Evolutionary conservation across 805 yeast genomes (phyloP), one percentile per base, ranked within the genome.

Genomic region (Citeromyces nyonsensis): DNA sequence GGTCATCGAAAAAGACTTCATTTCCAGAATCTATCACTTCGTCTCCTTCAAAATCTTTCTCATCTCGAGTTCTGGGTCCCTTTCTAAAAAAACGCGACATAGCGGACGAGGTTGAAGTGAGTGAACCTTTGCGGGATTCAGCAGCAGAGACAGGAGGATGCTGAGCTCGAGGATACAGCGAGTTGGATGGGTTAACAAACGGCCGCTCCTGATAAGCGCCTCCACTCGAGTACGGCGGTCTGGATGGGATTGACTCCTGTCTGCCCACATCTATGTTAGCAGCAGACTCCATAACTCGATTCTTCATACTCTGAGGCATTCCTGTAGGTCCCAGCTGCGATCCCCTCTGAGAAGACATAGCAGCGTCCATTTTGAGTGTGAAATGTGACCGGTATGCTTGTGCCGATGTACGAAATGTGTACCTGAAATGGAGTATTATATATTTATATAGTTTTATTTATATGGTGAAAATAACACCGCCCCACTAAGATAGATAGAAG

Each of bases 1-100:
- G 56, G 43, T 80, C 86, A 39, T 69, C 71, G 39, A 76, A 74
- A 0, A 83, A 67, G 39, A 77, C 59, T 8, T 55, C 61, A 15
- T 55, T 60, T 12, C 48, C 56, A 24, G 45, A 55, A 22, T 47
- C 54, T 4, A 35, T 40, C n/a, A 37, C 49, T 5, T 34, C 43
- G 10, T 32, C 44, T n/a, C 39, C 51, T 3, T 42, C 51, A 7
- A 33, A 41, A 12, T 36, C 44, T 20, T 40, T 52, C 20, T 44
- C 52, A 6, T 27, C 18, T 27, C 15, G 10, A 5, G 10, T 29
- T 35, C 2, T 28, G 28, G 25, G 33, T 38, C 33, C 33, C 38
- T 25, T 28, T 36, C 34, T 15, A 25, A 28, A 15, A 29, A 25
- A 22, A n/a, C 29, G 59, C 48, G 25, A 56, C 22, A 18, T 18